Percentiles rank a stretch among this genome's conserved stretches.
Evolutionary conservation across 2,329 filamentous ascomycete genomes (phyloP).

Genomic region (Fusarium dimerum): DNA sequence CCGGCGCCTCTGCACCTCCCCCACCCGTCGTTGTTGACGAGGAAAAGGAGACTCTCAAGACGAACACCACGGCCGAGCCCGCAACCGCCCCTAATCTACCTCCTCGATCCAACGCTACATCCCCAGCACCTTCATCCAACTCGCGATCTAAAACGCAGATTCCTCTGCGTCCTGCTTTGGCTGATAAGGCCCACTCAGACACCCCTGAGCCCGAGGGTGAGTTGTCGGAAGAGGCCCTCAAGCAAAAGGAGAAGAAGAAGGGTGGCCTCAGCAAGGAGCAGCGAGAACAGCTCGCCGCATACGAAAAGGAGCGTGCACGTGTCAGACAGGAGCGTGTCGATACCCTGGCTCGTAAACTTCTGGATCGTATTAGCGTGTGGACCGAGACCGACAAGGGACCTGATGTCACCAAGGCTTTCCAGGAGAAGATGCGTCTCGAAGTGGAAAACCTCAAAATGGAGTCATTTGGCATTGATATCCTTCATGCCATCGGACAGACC

Average conservation of each 20-base stretch:
- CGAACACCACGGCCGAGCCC: conserved; percentile 20
- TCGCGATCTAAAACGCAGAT: conserved; percentile 55
- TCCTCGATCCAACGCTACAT: conserved; percentile 38
- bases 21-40: conserved; percentile 45
- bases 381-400: conserved; percentile 90
- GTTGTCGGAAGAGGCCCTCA: conserved; percentile 57
- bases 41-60: conserved; percentile 36
- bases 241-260: conserved; percentile 76
- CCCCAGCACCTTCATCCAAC: conserved; percentile 44
- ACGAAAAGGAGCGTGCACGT: conserved; percentile 80
- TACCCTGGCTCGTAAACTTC: conserved; percentile 78
- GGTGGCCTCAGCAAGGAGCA: conserved; percentile 86
- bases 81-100: conserved; percentile 21
- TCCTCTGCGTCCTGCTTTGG: conserved; percentile 80
- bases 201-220: conserved; percentile 65
- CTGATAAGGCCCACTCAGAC: conserved; percentile 73
- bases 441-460: conserved; percentile 99
- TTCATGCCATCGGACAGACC: conserved; percentile 90
- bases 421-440: conserved; percentile 91
- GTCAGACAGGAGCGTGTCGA: conserved; percentile 89
- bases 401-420: conserved; percentile 86
- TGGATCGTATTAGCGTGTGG: conserved; percentile 91
- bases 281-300: conserved; percentile 84
- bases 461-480: conserved; percentile 92
- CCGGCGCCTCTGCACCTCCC: conserved; percentile 32